Conservation (phyloP, 257 asterid genomes). For the Plantago ovata region DNA sequence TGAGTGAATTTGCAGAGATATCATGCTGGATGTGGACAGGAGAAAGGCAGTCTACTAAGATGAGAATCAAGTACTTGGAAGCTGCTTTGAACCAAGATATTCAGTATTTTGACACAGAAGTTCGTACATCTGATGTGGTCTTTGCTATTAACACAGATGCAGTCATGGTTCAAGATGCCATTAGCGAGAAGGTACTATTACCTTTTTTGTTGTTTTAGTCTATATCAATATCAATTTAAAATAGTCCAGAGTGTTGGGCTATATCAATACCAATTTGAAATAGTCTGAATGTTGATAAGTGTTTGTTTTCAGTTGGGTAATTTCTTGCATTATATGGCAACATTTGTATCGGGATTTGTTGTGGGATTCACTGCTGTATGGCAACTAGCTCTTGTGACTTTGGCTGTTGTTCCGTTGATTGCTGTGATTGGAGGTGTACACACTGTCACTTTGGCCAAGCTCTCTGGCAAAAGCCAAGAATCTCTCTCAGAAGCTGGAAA, state of each 20-base stretch:
- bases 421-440: conserved; percentile 80
- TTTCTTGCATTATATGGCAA: conserved; percentile 95
- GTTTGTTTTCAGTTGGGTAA: conserved; percentile 67
- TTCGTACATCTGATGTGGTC: conserved; percentile 88
- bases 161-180: conserved; percentile 89
- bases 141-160: conserved; percentile 89
- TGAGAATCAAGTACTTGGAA: conserved; percentile 81
- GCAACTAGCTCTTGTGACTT: conserved; percentile 80
- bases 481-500: conserved; percentile 90
- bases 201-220: no score
- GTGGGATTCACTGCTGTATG: conserved; percentile 93
- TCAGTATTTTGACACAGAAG: conserved; percentile 76
- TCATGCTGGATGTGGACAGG: conserved; percentile 99
- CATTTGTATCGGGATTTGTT: conserved; percentile 84
- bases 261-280: no score
- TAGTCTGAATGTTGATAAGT: no score
- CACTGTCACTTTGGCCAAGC: conserved; percentile 61
- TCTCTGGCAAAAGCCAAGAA: conserved; percentile 70
- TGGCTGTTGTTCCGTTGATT: conserved; percentile 87
- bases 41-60: conserved; percentile 82
- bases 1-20: conserved; percentile 81
- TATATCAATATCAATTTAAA: no score
- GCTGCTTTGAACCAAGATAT: conserved; percentile 87
- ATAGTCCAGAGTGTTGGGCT: no score
- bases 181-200: conserved; percentile 74